phyloP scores from a whole-genome alignment of 441 rosid species.

The Eutrema salsugineum region DNA sequence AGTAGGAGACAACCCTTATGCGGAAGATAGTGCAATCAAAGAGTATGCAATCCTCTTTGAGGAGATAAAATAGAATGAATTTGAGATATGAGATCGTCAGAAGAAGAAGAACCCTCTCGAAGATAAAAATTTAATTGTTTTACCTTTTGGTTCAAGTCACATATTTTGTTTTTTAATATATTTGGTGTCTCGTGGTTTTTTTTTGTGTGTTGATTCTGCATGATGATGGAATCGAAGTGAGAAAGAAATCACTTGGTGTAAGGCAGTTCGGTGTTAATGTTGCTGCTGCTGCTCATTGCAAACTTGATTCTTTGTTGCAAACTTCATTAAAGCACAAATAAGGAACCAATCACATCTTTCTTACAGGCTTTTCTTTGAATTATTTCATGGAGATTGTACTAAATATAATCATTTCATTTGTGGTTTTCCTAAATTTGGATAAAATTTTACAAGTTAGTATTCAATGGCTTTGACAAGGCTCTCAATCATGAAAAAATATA shows the following conservation, averaged over 20 bases:
- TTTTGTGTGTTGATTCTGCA: not conserved
- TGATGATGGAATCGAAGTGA: constrained; percentile 72
- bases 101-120: constrained; percentile 69
- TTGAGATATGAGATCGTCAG: constrained; percentile 79
- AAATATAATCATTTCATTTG: too few relatives aligned
- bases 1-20: constrained; percentile 58
- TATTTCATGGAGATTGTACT: too few relatives aligned
- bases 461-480: too few relatives aligned
- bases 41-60: constrained; percentile 66
- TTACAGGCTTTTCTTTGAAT: too few relatives aligned
- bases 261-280: constrained; percentile 66
- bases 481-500: too few relatives aligned
- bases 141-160: not conserved
- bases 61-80: constrained; percentile 70
- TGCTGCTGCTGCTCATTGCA: constrained; percentile 34
- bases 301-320: constrained; percentile 60
- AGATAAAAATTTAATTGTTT: constrained; percentile 7
- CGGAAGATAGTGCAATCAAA: constrained; percentile 63
- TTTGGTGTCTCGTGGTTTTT: not conserved
- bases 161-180: not conserved
- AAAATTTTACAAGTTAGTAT: too few relatives aligned
- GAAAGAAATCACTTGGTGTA: constrained; percentile 61
- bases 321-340: constrained; percentile 40
- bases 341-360: too few relatives aligned
- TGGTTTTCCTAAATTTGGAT: too few relatives aligned